Conservation (phyloP, 257 asterid genomes). For the Nicotiana attenuata region DNA sequence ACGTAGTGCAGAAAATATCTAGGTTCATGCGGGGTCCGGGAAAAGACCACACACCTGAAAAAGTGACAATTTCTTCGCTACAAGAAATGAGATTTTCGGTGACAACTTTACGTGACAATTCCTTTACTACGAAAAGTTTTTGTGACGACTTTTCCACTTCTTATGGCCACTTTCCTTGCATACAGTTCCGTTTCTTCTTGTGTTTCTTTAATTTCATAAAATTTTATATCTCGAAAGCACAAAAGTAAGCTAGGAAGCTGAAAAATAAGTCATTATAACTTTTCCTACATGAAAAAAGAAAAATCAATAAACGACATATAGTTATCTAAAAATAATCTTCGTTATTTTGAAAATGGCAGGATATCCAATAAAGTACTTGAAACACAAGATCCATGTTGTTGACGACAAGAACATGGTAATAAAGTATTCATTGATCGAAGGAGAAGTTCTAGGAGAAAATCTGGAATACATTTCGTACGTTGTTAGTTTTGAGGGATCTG, state of each 20-base stretch:
- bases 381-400: conserved; percentile 28
- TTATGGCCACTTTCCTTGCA: no score
- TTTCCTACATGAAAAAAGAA: not conserved
- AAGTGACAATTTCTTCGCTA: no score
- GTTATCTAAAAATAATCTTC: not conserved
- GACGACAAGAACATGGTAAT: conserved; percentile 24
- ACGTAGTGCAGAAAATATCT: no score
- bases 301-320: not conserved
- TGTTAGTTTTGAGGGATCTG: conserved; percentile 22
- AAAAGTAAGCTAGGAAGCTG: not conserved
- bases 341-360: not conserved
- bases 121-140: no score
- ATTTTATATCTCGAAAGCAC: not conserved
- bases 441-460: conserved; percentile 24
- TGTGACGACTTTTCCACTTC: no score
- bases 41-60: no score
- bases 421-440: conserved; percentile 32
- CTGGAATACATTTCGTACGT: conserved; percentile 31
- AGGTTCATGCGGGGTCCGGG: no score
- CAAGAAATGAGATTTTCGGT: no score
- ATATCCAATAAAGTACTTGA: conserved; percentile 24
- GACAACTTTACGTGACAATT: no score
- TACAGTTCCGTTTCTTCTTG: no score
- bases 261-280: not conserved
- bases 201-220: no score